Evolutionary conservation across 2,329 filamentous ascomycete species (phyloP), one percentile per base, ranked within the genome.

Genomic region (Uncinocarpus reesii): DNA sequence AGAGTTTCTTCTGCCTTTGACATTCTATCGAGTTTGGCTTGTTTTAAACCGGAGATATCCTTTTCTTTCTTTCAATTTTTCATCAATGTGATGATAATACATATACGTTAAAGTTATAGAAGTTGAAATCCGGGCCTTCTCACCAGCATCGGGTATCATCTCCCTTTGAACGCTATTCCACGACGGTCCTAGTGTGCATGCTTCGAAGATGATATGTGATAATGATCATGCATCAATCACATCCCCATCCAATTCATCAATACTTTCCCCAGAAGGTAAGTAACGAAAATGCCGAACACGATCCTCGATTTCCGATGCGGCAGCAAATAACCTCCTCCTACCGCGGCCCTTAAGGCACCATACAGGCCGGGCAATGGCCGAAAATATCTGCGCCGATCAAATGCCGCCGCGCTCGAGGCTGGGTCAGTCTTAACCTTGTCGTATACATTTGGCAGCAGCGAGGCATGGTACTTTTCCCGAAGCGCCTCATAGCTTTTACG

Each of bases 391-490:
- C 37, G 44, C 35, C 23, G 11, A 11, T 46, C 48, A 41, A 48
- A 24, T 20, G 42, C 29, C 36, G 34, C 35, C n/a, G 28, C 13
- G 32, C 31, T 29, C 43, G n/a, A 16, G 24, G 20, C 36, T 1
- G 47, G 32, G 29, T 53, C 49, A 32, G 48, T 50, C 7, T 23
- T 37, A 11, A 68, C 65, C 48, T 68, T 68, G n/a, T 67, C 62
- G 56, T 62, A 68, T 3, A 66, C 57, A 47, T 53, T 62, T 2
- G 65, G 65, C 23, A 68, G 51, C 4, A 55, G 46, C 6, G 54
- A 52, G 4, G 68, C 68, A 42, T 61, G 53, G 46, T 70, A 70
- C 48, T 65, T 70, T 24, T 55, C 53, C 6, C 69, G 57, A 54
- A 71, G 46, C 5, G 42, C 54, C 31, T 67, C 64, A 35, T 71